A percentile compares a stretch with the other conserved stretches of the same genome.
phyloP scores from a whole-genome alignment of 306 rosid species.

The Quercus ilex region DNA sequence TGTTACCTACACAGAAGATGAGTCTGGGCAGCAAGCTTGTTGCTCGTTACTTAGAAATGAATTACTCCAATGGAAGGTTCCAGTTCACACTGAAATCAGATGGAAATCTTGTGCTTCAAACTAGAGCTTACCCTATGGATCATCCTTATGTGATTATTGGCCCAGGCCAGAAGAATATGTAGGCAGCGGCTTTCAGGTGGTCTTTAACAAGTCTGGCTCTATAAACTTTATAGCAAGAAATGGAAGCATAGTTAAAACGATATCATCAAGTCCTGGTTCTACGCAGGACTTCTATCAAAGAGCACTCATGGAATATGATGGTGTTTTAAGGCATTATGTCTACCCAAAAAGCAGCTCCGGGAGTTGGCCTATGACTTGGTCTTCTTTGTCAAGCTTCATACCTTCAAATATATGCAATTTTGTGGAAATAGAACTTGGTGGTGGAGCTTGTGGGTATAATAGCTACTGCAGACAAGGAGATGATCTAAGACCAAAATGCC shows the following conservation, averaged over 20 bases:
- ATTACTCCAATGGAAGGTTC: constrained; percentile 43
- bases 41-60: constrained; percentile 28
- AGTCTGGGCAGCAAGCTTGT: not conserved
- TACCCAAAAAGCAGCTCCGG: constrained; percentile 18
- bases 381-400: not conserved
- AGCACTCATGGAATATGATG: constrained; percentile 56
- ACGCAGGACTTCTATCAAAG: constrained; percentile 32
- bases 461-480: too few relatives aligned
- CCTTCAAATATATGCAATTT: not conserved
- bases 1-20: constrained; percentile 50
- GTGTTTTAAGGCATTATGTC: constrained; percentile 51
- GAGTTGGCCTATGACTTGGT: not conserved
- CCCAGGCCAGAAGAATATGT: not conserved
- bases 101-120: constrained; percentile 24
- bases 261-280: not conserved
- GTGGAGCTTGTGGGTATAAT: too few relatives aligned
- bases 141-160: constrained; percentile 12
- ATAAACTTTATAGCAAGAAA: constrained; percentile 24
- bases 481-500: constrained; percentile 8
- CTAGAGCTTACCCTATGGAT: constrained; percentile 34
- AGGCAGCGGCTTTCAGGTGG: constrained; percentile 2
- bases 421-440: accelerated
- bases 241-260: not conserved
- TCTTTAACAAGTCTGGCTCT: constrained; percentile 38
- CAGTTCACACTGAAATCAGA: constrained; percentile 17